Base-by-base conservation (phyloP, 2,329 filamentous ascomycete species). In the Lecanosticta acicola region DNA sequence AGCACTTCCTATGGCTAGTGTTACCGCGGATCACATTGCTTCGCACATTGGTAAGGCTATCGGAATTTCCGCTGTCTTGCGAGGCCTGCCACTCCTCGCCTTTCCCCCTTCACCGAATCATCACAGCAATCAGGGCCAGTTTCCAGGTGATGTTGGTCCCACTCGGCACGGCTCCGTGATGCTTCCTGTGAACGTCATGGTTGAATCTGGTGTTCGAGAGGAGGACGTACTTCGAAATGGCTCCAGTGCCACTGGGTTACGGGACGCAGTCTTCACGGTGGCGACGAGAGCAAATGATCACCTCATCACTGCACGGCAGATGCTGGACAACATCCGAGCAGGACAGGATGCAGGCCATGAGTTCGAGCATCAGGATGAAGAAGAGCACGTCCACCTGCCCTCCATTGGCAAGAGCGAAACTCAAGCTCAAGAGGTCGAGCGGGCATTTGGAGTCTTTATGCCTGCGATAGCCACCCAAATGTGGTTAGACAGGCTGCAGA, bases 211-310 rank as follows among this genome's bases (percentile, higher is more conserved):
- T 1, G 77, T 97, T 1, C 81, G 81, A 42, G 91, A 97, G 64
- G 93, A 98, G 64, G 87, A 95, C 35, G 84, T 98, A 0, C 86
- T 94, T 49, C 79, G 91, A 7, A 76, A 82, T 34, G 91, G 90
- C 0, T 81, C 85, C 0, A 71, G 79, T n/a, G 91, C 91, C 0
- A 74, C 80, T 0, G 90, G 90, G 0, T 74, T 97, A 14, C 82
- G 85, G 50, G 91, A 98, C 66, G 91, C 90, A 3, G 81, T 97
- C 1, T 98, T 97, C 67, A 78, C 81, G 3, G 87, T 98, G 11
- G 93, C 93, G 0, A 98, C 93, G 0, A 80, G 91, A 32, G 93
- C 93, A 4, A 94, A 94, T 61, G 93, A 98, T 64, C 93, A 98
- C 67, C 73, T 98, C 26, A 94, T 96, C 56, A 97, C 91, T 0